Percentiles rank a stretch among this genome's conserved stretches.
Evolutionary conservation across 768 basidiomycete species (phyloP).

Genomic region (Hericium rajendrae): DNA sequence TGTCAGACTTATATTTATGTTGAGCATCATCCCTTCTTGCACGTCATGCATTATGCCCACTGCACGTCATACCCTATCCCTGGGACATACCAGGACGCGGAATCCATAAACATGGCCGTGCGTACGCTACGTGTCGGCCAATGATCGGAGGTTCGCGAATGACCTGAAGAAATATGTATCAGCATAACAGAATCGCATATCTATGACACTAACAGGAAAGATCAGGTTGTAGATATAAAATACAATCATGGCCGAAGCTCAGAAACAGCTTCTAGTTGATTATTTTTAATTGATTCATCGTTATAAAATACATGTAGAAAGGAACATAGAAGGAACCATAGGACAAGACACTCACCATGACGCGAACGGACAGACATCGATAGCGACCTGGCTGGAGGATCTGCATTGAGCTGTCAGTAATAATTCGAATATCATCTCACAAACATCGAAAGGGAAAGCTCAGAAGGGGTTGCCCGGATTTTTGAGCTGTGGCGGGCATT

Average conservation of each 20-base stretch:
- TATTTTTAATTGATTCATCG: conserved; percentile 40
- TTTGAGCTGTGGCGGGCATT: conserved; percentile 90
- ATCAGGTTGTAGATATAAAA: conserved; percentile 16
- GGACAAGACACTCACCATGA: neutral
- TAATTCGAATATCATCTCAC: neutral
- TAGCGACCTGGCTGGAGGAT: neutral
- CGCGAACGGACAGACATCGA: neutral
- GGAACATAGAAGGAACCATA: neutral
- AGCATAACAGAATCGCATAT: too few relatives aligned
- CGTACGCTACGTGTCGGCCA: too few relatives aligned
- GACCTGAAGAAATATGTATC: too few relatives aligned
- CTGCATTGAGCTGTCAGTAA: neutral
- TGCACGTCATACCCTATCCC: too few relatives aligned
- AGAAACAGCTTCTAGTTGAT: conserved; percentile 91
- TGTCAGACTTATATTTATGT: too few relatives aligned
- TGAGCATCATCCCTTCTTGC: too few relatives aligned
- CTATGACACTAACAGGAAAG: neutral
- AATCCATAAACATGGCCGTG: too few relatives aligned
- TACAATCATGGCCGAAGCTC: conserved; percentile 62
- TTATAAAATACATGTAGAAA: neutral
- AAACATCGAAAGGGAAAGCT: conserved; percentile 16
- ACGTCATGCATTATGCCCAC: too few relatives aligned
- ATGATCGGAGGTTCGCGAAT: too few relatives aligned
- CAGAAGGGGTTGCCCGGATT: conserved; percentile 75
- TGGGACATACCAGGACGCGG: too few relatives aligned